Percentiles rank a stretch among this genome's conserved stretches.
These are phyloP conservation scores for Arabis alpina DNA, from an alignment of 345 rosid genomes.

Conservation along the genomic window DNA sequence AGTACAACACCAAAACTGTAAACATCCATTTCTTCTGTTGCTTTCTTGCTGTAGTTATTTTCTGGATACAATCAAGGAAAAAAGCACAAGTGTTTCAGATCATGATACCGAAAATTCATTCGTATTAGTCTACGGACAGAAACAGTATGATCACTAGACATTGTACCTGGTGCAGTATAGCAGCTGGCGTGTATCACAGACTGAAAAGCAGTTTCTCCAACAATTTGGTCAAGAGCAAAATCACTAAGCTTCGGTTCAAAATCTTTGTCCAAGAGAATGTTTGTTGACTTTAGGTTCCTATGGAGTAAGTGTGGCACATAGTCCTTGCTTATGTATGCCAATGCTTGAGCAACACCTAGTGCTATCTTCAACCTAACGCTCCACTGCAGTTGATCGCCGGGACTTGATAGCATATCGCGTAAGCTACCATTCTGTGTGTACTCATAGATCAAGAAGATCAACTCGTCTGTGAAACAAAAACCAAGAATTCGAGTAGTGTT, in stretches of 20 bases:
- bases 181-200: constrained; percentile 60
- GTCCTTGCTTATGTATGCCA: constrained; percentile 80
- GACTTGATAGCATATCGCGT: constrained; percentile 59
- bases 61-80: constrained; percentile 56
- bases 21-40: constrained; percentile 84
- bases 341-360: constrained; percentile 78
- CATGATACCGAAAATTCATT: neutral
- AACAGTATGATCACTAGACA: constrained; percentile 10
- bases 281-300: constrained; percentile 74
- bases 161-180: constrained; percentile 79
- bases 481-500: constrained; percentile 78
- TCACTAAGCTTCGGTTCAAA: constrained; percentile 80
- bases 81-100: neutral
- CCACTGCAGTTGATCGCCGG: constrained; percentile 69
- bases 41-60: constrained; percentile 69
- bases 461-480: constrained; percentile 75
- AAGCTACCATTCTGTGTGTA: constrained; percentile 74
- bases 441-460: constrained; percentile 76
- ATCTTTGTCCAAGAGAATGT: constrained; percentile 75
- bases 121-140: neutral
- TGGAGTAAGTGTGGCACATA: constrained; percentile 79
- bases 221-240: constrained; percentile 72
- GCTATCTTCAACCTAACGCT: constrained; percentile 77
- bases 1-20: constrained; percentile 90
- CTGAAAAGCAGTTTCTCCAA: constrained; percentile 82